phyloP scores from a whole-genome alignment of 2,329 filamentous ascomycete species.

The Akanthomyces muscarius region DNA sequence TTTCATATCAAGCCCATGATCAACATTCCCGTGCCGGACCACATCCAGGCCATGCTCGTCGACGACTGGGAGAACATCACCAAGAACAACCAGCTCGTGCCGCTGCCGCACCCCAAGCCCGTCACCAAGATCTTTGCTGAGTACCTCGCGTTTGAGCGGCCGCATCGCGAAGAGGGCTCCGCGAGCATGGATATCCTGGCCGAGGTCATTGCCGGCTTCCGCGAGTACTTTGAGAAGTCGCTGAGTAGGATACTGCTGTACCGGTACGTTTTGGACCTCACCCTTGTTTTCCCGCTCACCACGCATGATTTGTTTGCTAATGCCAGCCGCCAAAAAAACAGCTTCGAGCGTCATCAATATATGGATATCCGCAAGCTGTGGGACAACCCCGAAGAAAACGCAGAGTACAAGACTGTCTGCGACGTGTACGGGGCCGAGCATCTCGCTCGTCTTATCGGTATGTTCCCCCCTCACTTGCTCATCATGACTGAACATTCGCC shows the following conservation, averaged over 20 bases:
- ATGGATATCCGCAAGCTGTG: slow-evolving; percentile 70
- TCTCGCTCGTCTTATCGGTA: slow-evolving; percentile 83
- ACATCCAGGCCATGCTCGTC: slow-evolving; percentile 85
- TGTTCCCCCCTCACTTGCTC: slow-evolving; percentile 23
- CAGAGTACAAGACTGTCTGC: slow-evolving; percentile 65
- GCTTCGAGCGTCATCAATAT: slow-evolving; percentile 89
- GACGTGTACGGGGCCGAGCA: slow-evolving; percentile 95
- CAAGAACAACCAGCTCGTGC: slow-evolving; percentile 86
- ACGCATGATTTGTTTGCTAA: slow-evolving; percentile 18
- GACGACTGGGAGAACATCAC: slow-evolving; percentile 99
- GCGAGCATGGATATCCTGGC: slow-evolving; percentile 81
- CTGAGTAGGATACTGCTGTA: slow-evolving; percentile 88
- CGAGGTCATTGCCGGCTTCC: slow-evolving; percentile 80
- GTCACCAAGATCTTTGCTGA: slow-evolving; percentile 76
- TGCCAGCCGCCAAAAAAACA: slow-evolving; percentile 29
- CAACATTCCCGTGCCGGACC: slow-evolving; percentile 80
- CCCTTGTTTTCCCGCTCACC: neutral
- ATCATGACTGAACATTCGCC: neutral
- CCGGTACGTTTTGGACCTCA: slow-evolving; percentile 41
- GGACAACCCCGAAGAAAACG: slow-evolving; percentile 57
- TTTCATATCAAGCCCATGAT: slow-evolving; percentile 83
- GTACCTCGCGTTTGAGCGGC: slow-evolving; percentile 68
- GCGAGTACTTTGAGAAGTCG: slow-evolving; percentile 90
- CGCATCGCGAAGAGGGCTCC: slow-evolving; percentile 60
- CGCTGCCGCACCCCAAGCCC: slow-evolving; percentile 72